These are phyloP conservation scores for Vitis amurensis DNA, from an alignment of 164 flowering plant genomes.

Conservation along the genomic window DNA sequence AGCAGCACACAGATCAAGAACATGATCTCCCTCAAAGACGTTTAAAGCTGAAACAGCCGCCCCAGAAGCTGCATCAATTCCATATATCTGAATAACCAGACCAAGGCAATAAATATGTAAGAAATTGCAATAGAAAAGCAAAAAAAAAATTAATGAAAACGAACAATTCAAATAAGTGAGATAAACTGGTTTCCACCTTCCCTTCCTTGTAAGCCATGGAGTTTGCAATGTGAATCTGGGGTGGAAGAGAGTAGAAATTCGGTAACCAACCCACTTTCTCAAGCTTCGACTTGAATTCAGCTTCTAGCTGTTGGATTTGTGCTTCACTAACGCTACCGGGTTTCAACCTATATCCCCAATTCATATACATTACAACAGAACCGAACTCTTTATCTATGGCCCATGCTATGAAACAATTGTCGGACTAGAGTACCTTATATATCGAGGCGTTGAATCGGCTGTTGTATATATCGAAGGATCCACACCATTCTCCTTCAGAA, in stretches of 20 bases:
- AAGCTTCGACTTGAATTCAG: constrained; percentile 59
- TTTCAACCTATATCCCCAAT: constrained; percentile 50
- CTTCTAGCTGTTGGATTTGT: constrained; percentile 54
- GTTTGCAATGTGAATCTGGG: constrained; percentile 64
- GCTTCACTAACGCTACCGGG: constrained; percentile 55
- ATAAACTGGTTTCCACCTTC: constrained; percentile 44
- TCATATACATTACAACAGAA: background rate
- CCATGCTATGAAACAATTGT: no score
- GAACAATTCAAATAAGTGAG: background rate
- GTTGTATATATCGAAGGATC: constrained; percentile 70
- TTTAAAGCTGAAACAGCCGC: constrained; percentile 86
- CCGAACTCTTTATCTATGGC: background rate
- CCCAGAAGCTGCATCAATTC: constrained; percentile 95
- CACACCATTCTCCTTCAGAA: constrained; percentile 61
- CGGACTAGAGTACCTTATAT: constrained; percentile 46
- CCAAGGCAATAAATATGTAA: background rate
- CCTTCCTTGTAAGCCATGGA: constrained; percentile 67
- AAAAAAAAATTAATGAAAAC: background rate
- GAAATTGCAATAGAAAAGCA: background rate
- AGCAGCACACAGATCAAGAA: constrained; percentile 97
- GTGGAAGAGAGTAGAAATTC: constrained; percentile 66
- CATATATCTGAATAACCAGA: constrained; percentile 63
- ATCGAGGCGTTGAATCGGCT: constrained; percentile 62
- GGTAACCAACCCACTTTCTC: constrained; percentile 67
- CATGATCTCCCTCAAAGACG: constrained; percentile 73